phyloP scores from a whole-genome alignment of 345 rosid genomes.

The Geranium brycei region DNA sequence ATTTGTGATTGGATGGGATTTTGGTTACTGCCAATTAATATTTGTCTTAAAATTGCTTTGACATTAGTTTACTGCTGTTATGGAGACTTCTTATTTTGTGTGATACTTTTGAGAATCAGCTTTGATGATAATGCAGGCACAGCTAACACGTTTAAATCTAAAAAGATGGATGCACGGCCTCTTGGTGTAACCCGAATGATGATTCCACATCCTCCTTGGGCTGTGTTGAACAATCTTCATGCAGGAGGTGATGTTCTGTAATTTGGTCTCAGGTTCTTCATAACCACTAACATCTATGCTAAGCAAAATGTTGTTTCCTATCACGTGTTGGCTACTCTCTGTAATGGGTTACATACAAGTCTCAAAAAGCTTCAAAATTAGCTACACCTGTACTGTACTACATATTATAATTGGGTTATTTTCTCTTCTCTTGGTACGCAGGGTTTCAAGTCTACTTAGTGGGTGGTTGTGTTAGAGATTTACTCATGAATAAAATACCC shows the following conservation, averaged over 20 bases:
- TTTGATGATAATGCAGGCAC: slow-evolving; percentile 10
- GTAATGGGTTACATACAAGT: background rate
- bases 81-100: background rate
- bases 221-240: slow-evolving; percentile 42
- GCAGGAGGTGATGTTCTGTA: slow-evolving; percentile 25
- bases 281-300: background rate
- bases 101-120: background rate
- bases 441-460: slow-evolving; percentile 79
- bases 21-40: background rate
- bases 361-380: background rate
- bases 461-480: slow-evolving; percentile 95
- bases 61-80: background rate
- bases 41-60: background rate
- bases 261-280: background rate
- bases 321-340: background rate
- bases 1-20: background rate
- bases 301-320: background rate
- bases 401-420: background rate
- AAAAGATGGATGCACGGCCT: slow-evolving; percentile 30
- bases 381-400: background rate
- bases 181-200: slow-evolving; percentile 30
- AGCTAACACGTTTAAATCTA: slow-evolving; percentile 53
- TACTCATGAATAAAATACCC: slow-evolving; percentile 54
- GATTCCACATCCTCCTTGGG: slow-evolving; percentile 44
- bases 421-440: slow-evolving; percentile 15